Percentiles rank a stretch among this genome's conserved stretches.
Evolutionary conservation across 768 basidiomycete genomes (phyloP).

Genomic region (Daedaleopsis nitida): DNA sequence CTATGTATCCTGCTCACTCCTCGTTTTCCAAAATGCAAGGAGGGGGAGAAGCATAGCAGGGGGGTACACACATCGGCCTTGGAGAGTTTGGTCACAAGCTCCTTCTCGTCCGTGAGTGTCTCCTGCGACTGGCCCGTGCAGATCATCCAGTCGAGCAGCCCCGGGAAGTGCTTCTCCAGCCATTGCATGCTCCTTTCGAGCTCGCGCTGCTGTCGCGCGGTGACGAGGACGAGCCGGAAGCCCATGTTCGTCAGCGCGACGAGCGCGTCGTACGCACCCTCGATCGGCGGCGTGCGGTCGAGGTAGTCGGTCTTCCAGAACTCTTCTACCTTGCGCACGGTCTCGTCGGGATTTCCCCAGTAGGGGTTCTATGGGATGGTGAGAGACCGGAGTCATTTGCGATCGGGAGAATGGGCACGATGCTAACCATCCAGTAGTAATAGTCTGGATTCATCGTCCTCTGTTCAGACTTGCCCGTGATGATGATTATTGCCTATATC

Average conservation of each 20-base stretch:
- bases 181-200: conserved; percentile 66
- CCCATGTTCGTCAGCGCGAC: conserved; percentile 60
- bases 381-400: background rate
- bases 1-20: background rate
- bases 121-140: conserved; percentile 76
- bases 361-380: conserved; percentile 43
- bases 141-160: conserved; percentile 60
- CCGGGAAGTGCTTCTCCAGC: conserved; percentile 67
- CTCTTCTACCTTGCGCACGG: conserved; percentile 56
- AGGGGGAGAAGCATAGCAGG: background rate
- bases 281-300: conserved; percentile 50
- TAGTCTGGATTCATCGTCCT: conserved; percentile 47
- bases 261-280: conserved; percentile 62
- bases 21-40: background rate
- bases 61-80: conserved; percentile 64
- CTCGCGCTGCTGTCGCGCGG: conserved; percentile 62
- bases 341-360: conserved; percentile 65
- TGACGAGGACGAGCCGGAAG: conserved; percentile 71
- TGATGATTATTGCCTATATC: background rate
- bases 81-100: conserved; percentile 56
- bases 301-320: conserved; percentile 60
- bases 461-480: background rate
- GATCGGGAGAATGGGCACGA: background rate
- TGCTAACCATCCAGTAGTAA: conserved; percentile 71
- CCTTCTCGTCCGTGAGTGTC: conserved; percentile 44